Evolutionary conservation across 805 yeast species (phyloP), one percentile per base, ranked within the genome.

Genomic region (Candida endomychidarum): DNA sequence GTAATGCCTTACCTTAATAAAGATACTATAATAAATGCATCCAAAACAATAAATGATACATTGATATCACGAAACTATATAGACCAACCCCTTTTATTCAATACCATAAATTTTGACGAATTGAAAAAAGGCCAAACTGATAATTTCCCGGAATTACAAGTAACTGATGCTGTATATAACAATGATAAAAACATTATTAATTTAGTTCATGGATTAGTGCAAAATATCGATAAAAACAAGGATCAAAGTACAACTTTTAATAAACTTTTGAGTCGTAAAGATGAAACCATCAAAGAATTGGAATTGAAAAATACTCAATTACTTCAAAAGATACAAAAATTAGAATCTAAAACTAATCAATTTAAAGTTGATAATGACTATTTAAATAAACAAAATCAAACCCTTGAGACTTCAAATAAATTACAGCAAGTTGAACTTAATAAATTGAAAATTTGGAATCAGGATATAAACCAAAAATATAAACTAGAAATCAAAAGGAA

Each of bases 131-230:
- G 58, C 31, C 70, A 65, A 43, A 19, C 47, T 31, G 45, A 31
- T 5, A 37, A 38, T 8, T 12, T 38, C 11, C 43, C 43, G 5
- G 48, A 53, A 10, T 44, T 65, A 28, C 42, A 47, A 17, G 39
- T 63, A 9, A 58, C 63, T 4, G 67, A 63, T 11, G 22, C 38
- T 2, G 8, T 48, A 16, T 69, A 62, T 41, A 54, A 61, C 37
- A 66, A 66, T 48, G 72, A 66, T 50, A 61, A 62, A 38, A 60
- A 61, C 41, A 45, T 53, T 22, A 63, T 70, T 33, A 68, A 70
- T 42, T 56, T 65, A 24, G 54, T 70, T 1, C 65, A 67, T 45
- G 58, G 67, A 9, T 56, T 57, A 22, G 41, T 55, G 26, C 63
- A 53, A 43, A 54, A 55, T 23, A 51, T 60, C n/a, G 70, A 65